These are phyloP conservation scores for Ophiostoma perfectum DNA, from an alignment of 2,329 filamentous ascomycete species.

Conservation along the genomic window DNA sequence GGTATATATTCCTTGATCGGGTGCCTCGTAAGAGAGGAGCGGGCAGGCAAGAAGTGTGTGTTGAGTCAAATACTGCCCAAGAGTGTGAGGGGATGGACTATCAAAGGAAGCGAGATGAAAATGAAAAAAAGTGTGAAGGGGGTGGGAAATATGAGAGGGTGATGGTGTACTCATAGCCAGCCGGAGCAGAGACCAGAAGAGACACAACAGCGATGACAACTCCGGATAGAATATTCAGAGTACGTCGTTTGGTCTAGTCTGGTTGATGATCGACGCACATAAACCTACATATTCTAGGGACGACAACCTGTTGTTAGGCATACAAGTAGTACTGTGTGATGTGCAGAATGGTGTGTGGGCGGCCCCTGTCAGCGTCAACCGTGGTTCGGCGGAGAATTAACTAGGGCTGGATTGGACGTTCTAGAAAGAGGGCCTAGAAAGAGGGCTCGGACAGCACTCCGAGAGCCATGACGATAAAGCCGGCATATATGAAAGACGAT, in stretches of 20 bases:
- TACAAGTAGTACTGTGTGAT: not conserved
- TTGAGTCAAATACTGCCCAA: not conserved
- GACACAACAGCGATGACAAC: not conserved
- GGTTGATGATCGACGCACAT: not conserved
- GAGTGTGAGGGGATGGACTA: not conserved
- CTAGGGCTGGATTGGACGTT: no score
- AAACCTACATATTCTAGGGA: not conserved
- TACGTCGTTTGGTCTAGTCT: not conserved
- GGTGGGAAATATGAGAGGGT: not conserved
- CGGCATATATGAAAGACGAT: no score
- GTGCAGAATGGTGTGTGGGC: not conserved
- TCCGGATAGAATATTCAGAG: not conserved
- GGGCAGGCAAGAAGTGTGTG: no score
- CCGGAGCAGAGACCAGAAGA: not conserved
- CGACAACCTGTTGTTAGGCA: not conserved
- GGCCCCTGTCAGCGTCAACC: not conserved
- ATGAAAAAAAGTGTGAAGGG: not conserved
- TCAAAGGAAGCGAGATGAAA: not conserved
- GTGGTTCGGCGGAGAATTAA: conserved; percentile 1
- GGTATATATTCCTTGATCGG: no score
- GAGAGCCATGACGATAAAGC: no score
- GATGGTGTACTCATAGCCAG: not conserved
- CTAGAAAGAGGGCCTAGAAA: no score
- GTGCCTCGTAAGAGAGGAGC: no score
- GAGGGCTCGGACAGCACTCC: no score